A percentile compares a stretch with the other conserved stretches of the same genome.
These are phyloP conservation scores for Wickerhamomyces sydowiorum DNA, from an alignment of 805 yeast genomes.

Conservation along the genomic window DNA sequence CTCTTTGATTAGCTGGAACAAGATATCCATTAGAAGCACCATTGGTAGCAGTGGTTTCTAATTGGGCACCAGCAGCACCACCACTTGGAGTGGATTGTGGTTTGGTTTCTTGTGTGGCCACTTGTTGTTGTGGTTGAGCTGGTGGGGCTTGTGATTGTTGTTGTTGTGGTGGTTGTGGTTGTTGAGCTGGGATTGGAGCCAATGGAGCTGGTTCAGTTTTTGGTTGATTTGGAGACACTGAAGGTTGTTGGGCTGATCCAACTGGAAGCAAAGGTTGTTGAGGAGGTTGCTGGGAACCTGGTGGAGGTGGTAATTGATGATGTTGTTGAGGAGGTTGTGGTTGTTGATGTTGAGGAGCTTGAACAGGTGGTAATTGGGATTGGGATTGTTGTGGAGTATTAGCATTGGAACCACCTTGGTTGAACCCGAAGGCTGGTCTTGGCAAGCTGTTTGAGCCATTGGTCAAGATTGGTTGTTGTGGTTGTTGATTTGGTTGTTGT, in stretches of 20 bases:
- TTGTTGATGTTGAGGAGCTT: conserved; percentile 21
- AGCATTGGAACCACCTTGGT: conserved; percentile 12
- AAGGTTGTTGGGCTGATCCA: conserved; percentile 6
- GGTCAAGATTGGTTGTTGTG: conserved; percentile 17
- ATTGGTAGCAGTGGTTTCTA: not conserved
- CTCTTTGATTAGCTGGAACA: conserved; percentile 33
- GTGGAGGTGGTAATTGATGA: conserved; percentile 22
- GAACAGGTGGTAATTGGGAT: conserved; percentile 29
- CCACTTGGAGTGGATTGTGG: conserved; percentile 3
- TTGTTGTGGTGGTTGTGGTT: conserved; percentile 15
- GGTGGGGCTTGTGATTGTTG: conserved; percentile 16
- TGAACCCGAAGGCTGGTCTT: conserved; percentile 15
- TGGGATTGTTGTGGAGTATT: conserved; percentile 29
- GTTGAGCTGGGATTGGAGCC: conserved; percentile 18
- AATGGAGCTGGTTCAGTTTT: conserved; percentile 19
- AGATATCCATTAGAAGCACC: conserved; percentile 25
- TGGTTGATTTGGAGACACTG: conserved; percentile 28
- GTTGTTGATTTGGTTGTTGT: conserved; percentile 28
- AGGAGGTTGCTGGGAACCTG: conserved; percentile 22
- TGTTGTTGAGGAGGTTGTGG: conserved; percentile 18
- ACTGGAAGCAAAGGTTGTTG: conserved; percentile 22
- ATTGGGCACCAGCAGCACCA: not conserved
- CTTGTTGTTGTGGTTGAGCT: conserved; percentile 17
- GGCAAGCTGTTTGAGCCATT: conserved; percentile 21
- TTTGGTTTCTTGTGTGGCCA: conserved; percentile 14